A percentile compares a stretch with the other conserved stretches of the same genome.
phyloP scores from a whole-genome alignment of 129 eudicot genomes.

The Artemisia tridentata region DNA sequence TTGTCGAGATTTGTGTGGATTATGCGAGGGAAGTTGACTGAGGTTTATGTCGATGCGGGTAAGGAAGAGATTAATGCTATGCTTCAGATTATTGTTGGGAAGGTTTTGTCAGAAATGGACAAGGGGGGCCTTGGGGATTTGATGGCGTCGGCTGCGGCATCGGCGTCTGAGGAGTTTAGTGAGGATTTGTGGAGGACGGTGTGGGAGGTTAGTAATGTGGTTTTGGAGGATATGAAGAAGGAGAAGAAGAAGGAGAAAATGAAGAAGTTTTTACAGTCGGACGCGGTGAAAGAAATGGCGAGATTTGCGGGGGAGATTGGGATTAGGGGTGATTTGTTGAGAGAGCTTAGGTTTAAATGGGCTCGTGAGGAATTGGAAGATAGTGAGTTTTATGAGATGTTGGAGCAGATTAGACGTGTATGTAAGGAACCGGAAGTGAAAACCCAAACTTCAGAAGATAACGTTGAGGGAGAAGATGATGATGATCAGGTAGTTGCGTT shows the following conservation, averaged over 20 bases:
- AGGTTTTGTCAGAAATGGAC: conserved; percentile 61
- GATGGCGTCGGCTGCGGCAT: conserved; percentile 25
- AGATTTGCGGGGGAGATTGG: conserved; percentile 93
- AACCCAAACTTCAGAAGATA: conserved; percentile 1
- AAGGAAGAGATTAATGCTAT: conserved; percentile 61
- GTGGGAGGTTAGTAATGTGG: conserved; percentile 68
- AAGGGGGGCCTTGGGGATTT: conserved; percentile 49
- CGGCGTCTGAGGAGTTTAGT: conserved; percentile 50
- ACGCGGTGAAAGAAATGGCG: conserved; percentile 75
- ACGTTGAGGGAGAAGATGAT: conserved; percentile 25
- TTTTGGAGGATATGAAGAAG: conserved; percentile 72
- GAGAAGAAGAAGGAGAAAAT: conserved; percentile 82
- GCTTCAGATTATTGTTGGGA: conserved; percentile 67
- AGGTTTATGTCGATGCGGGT: conserved; percentile 46
- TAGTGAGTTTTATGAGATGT: conserved; percentile 56
- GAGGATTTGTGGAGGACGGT: conserved; percentile 85
- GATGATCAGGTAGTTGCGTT: conserved; percentile 38
- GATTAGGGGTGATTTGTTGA: conserved; percentile 82
- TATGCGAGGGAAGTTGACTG: conserved; percentile 66
- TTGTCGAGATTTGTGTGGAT: conserved; percentile 71
- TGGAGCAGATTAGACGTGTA: conserved; percentile 41
- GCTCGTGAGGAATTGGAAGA: conserved; percentile 90
- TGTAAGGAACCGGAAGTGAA: conserved; percentile 20
- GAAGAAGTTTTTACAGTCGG: conserved; percentile 70
- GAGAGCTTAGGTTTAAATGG: conserved; percentile 93